Evolutionary conservation across 768 basidiomycete genomes (phyloP), one percentile per base, ranked within the genome.

Genomic region (Cyclocybe cylindracea): DNA sequence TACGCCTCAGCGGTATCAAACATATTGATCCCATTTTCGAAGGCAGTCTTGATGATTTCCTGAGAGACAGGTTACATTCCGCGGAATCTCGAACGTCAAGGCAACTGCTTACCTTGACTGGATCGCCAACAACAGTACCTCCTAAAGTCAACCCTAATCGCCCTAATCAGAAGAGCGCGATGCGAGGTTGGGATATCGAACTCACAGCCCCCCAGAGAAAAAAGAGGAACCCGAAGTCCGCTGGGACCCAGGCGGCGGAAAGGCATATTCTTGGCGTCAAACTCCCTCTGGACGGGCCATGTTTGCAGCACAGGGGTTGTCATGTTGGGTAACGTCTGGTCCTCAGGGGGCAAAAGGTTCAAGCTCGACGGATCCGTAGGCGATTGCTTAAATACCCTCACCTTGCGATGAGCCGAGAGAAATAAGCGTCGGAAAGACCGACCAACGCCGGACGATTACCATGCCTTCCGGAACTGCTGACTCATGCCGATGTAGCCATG

Each of bases 21-120:
- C 77, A 84, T 79, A 66, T 86, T 87, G 67, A 87, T 82, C 2
- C 86, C 87, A 67, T 77, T 74, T 44, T 91, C 87, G 56, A 85
- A 89, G 5, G 86, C 86, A 9, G 75, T 71, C 68, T 83, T 81
- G 69, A 91, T 85, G 59, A 89, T 84, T 41, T 91, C 89, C 80
- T 85, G 58, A 13, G 37, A 37, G 31, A 44, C 34, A n/a, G 33
- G 16, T 35, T 38, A 32, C 35, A 41, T 24, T 33, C 39, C 46
- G 47, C 14, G 32, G 42, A 24, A 35, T 38, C 10, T 31, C 31
- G 10, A n/a, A 39, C 14, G 10, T 14, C 14, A 29, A 14, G n/a
- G 33, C 13, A 39, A 19, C 18, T 29, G 33, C 55, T 41, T 59
- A 79, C 79, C 75, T 84, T 87, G 61, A 88, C 87, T 51, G 81